A percentile compares a stretch with the other conserved stretches of the same genome.
Conservation (phyloP, 257 asterid genomes). For the Nemophila menziesii region DNA sequence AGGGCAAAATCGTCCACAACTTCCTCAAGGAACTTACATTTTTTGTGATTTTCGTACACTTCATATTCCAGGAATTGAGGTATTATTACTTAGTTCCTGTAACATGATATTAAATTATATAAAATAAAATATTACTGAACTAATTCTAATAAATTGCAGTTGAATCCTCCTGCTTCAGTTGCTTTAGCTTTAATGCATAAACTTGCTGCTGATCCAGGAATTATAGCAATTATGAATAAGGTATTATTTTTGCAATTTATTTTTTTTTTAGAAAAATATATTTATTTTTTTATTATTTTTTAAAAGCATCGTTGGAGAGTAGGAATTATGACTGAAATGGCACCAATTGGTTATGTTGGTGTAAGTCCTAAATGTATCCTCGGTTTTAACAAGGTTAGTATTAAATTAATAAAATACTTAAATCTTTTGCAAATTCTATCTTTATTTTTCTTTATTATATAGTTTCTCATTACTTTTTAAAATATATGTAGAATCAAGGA, state of each 20-base stretch:
- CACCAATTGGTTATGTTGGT: slow-evolving; percentile 95
- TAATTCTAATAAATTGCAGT: slow-evolving; percentile 32
- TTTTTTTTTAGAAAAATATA: neutral
- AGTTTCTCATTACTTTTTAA: slow-evolving; percentile 1
- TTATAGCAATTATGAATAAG: slow-evolving; percentile 91
- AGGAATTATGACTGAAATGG: slow-evolving; percentile 90
- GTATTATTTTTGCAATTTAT: slow-evolving; percentile 22
- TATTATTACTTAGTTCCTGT: slow-evolving; percentile 9
- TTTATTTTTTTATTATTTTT: slow-evolving; percentile 6
- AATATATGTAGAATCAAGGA: slow-evolving; percentile 59
- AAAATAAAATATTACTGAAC: slow-evolving; percentile 1
- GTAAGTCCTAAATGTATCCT: slow-evolving; percentile 77
- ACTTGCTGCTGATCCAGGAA: slow-evolving; percentile 97
- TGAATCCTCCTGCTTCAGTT: slow-evolving; percentile 72
- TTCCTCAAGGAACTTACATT: slow-evolving; percentile 69
- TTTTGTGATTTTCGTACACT: slow-evolving; percentile 79
- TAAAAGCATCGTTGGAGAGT: slow-evolving; percentile 89
- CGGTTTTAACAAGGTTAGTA: slow-evolving; percentile 78
- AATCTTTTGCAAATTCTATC: neutral
- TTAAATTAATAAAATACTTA: slow-evolving; percentile 5
- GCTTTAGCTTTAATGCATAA: slow-evolving; percentile 77
- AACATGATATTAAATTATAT: neutral
- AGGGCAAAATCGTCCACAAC: slow-evolving; percentile 26
- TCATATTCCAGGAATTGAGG: slow-evolving; percentile 75
- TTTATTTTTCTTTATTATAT: neutral